These are phyloP conservation scores for Populus hybrid DNA, from an alignment of 441 rosid genomes.

Conservation along the genomic window DNA sequence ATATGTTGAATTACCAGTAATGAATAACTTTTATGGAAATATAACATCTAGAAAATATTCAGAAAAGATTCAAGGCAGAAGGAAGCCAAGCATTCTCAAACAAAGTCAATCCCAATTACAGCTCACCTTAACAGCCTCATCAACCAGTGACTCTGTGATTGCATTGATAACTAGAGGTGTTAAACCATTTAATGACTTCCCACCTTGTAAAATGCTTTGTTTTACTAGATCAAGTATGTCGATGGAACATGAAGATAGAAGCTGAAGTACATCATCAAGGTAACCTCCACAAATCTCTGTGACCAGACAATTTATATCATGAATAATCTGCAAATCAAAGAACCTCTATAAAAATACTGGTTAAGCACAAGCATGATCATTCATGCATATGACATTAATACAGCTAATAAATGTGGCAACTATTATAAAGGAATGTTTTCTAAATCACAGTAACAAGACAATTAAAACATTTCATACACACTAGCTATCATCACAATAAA, in stretches of 20 bases:
- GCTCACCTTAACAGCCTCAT: slow-evolving; percentile 89
- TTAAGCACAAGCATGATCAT: not conserved
- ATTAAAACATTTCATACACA: not conserved
- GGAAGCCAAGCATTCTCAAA: slow-evolving; percentile 9
- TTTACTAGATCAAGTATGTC: slow-evolving; percentile 65
- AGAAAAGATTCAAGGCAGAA: not conserved
- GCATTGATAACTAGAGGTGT: slow-evolving; percentile 52
- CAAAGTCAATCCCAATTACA: not conserved
- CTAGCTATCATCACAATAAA: not conserved
- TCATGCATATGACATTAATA: slow-evolving; percentile 6
- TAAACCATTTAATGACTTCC: slow-evolving; percentile 52
- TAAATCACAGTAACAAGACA: not conserved
- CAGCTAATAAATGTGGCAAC: not conserved
- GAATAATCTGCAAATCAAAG: slow-evolving; percentile 71
- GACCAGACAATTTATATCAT: slow-evolving; percentile 64
- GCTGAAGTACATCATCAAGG: slow-evolving; percentile 53
- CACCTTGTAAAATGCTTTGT: slow-evolving; percentile 75
- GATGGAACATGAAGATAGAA: slow-evolving; percentile 66
- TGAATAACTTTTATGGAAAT: not conserved
- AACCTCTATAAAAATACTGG: slow-evolving; percentile 25
- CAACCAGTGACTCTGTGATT: slow-evolving; percentile 64
- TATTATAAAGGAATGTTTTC: not conserved
- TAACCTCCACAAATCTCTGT: slow-evolving; percentile 66
- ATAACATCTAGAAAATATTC: not conserved
- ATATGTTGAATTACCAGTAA: not conserved